These are phyloP conservation scores for Metarhizium humberi DNA, from an alignment of 2,329 filamentous ascomycete species.

Conservation along the genomic window DNA sequence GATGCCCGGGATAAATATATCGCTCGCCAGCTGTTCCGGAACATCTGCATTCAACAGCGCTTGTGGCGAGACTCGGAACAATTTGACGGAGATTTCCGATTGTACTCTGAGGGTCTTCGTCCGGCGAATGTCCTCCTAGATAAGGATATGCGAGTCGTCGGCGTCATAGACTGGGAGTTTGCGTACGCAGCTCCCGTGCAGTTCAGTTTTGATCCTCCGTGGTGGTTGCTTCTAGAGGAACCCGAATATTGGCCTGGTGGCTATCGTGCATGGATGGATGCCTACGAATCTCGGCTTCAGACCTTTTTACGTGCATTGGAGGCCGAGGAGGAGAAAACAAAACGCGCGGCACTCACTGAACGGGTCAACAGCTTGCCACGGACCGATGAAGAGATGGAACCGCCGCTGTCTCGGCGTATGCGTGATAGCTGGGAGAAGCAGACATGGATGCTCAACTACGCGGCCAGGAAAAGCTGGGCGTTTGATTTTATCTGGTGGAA, in stretches of 20 bases:
- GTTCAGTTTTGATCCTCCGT: constrained; percentile 15
- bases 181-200: constrained; percentile 13
- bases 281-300: constrained; percentile 10
- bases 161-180: constrained; percentile 33
- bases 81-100: constrained; percentile 5
- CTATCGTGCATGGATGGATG: constrained; percentile 18
- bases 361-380: background rate
- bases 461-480: constrained; percentile 24
- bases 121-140: constrained; percentile 24
- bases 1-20: constrained; percentile 23
- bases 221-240: constrained; percentile 25
- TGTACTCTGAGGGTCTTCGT: constrained; percentile 18
- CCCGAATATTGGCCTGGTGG: constrained; percentile 23
- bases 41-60: constrained; percentile 12
- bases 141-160: constrained; percentile 16
- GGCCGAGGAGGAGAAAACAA: constrained; percentile 17
- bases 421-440: constrained; percentile 24
- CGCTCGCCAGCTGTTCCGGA: constrained; percentile 23
- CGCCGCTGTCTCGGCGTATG: constrained; percentile 14
- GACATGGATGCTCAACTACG: constrained; percentile 24
- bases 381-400: too few species aligned
- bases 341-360: background rate
- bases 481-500: constrained; percentile 29
- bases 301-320: constrained; percentile 25
- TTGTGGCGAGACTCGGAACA: constrained; percentile 1